Evolutionary conservation across 2,329 filamentous ascomycete genomes (phyloP).

Genomic region (Sporothrix inflata): DNA sequence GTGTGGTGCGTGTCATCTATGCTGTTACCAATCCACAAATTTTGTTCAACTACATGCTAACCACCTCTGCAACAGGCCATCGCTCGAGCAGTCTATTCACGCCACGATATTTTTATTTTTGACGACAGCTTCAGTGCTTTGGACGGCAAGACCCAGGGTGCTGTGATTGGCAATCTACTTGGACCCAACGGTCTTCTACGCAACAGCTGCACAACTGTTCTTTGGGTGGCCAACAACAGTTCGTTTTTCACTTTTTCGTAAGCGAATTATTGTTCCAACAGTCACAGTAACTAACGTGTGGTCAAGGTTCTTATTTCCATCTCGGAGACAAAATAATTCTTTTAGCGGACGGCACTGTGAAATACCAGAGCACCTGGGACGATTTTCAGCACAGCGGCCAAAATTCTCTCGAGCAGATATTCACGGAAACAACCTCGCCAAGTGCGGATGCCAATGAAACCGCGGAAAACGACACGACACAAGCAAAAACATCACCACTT

Average conservation of each 20-base stretch:
- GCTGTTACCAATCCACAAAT: not conserved
- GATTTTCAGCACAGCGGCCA: not conserved
- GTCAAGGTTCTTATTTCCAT: constrained; percentile 39
- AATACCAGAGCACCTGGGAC: constrained; percentile 38
- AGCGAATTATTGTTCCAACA: too few relatives aligned
- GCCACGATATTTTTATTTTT: constrained; percentile 39
- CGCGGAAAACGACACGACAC: not conserved
- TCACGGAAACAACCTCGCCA: not conserved
- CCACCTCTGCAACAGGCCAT: constrained; percentile 39
- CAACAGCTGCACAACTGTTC: constrained; percentile 38
- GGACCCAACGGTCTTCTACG: constrained; percentile 40
- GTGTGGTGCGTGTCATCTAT: constrained; percentile 35
- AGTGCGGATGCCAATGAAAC: not conserved
- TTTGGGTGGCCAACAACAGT: constrained; percentile 43
- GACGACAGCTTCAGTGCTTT: constrained; percentile 46
- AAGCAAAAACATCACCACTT: not conserved
- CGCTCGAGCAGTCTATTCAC: constrained; percentile 43
- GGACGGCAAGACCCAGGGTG: constrained; percentile 42
- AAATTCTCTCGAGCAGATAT: not conserved
- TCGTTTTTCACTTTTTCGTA: too few relatives aligned
- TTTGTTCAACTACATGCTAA: not conserved
- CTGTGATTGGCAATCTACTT: constrained; percentile 41
- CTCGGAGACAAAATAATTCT: constrained; percentile 49
- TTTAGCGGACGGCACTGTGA: constrained; percentile 43
- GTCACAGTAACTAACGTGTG: not conserved